Evolutionary conservation across 257 asterid genomes (phyloP).

Genomic region (Plantago elongata): DNA sequence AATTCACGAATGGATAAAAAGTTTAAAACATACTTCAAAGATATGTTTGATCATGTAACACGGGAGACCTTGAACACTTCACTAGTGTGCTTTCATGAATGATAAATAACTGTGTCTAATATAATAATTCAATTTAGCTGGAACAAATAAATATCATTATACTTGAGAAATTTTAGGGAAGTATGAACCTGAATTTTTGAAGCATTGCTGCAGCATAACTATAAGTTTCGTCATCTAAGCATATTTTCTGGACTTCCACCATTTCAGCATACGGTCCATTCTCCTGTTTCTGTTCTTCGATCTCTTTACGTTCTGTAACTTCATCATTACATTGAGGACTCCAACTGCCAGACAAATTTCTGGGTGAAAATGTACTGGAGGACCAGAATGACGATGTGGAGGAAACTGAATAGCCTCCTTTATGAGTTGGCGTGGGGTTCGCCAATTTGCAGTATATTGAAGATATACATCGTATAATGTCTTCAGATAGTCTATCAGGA

Average conservation of each 20-base stretch:
- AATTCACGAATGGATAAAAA: no score
- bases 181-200: constrained; percentile 60
- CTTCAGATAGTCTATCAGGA: constrained; percentile 74
- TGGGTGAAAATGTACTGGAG: constrained; percentile 76
- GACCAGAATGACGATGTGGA: constrained; percentile 71
- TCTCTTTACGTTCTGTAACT: constrained; percentile 26
- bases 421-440: constrained; percentile 30
- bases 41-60: no score
- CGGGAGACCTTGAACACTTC: no score
- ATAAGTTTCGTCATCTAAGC: constrained; percentile 64
- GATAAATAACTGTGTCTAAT: background rate
- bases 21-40: no score
- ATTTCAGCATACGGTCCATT: constrained; percentile 38
- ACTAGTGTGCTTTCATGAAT: no score
- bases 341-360: constrained; percentile 70
- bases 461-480: constrained; percentile 65
- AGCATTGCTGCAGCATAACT: constrained; percentile 68
- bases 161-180: background rate
- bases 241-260: constrained; percentile 50
- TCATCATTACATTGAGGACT: constrained; percentile 68
- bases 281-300: constrained; percentile 44
- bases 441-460: constrained; percentile 83
- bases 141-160: background rate
- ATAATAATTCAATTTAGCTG: background rate
- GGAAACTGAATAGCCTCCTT: constrained; percentile 61